Conservation (phyloP, 1,139 yeast genomes). For the Debaryomyces robertsiae region DNA sequence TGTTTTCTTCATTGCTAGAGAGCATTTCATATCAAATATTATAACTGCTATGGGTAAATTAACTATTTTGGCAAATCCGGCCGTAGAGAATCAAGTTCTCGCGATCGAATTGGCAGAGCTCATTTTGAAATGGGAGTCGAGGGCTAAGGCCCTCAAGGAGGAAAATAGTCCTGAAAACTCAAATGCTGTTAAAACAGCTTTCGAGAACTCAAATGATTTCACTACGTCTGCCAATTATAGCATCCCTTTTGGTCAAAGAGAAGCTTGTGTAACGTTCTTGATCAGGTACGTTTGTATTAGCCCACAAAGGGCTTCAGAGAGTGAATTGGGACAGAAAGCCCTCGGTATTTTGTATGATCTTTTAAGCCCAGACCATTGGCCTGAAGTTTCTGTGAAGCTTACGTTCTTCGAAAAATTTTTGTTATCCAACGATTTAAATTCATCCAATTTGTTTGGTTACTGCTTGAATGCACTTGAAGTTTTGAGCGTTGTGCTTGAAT, state of each 20-base stretch:
- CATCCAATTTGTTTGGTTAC: slow-evolving; percentile 63
- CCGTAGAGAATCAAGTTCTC: slow-evolving; percentile 76
- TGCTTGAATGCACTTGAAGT: slow-evolving; percentile 92
- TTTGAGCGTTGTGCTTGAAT: slow-evolving; percentile 77
- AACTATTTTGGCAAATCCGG: slow-evolving; percentile 78
- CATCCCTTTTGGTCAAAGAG: slow-evolving; percentile 80
- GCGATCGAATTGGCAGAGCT: slow-evolving; percentile 91
- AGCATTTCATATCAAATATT: slow-evolving; percentile 84
- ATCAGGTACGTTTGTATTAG: slow-evolving; percentile 87
- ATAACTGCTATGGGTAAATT: slow-evolving; percentile 95
- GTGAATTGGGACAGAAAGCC: slow-evolving; percentile 80
- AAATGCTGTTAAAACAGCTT: slow-evolving; percentile 6
- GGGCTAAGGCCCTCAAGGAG: slow-evolving; percentile 29
- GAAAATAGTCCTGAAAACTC: slow-evolving; percentile 7
- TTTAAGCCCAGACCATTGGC: slow-evolving; percentile 76
- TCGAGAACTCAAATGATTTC: slow-evolving; percentile 28
- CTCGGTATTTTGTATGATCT: slow-evolving; percentile 73
- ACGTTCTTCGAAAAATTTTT: slow-evolving; percentile 85
- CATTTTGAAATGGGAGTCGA: slow-evolving; percentile 81
- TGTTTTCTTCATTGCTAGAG: slow-evolving; percentile 81
- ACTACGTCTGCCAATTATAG: slow-evolving; percentile 49
- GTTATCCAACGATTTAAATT: slow-evolving; percentile 73
- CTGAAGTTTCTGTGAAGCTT: slow-evolving; percentile 81
- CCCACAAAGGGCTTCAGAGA: slow-evolving; percentile 82
- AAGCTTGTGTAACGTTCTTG: slow-evolving; percentile 88